These are phyloP conservation scores for Fraxinus sp. DNA, from an alignment of 305 asterid species.

Conservation along the genomic window DNA sequence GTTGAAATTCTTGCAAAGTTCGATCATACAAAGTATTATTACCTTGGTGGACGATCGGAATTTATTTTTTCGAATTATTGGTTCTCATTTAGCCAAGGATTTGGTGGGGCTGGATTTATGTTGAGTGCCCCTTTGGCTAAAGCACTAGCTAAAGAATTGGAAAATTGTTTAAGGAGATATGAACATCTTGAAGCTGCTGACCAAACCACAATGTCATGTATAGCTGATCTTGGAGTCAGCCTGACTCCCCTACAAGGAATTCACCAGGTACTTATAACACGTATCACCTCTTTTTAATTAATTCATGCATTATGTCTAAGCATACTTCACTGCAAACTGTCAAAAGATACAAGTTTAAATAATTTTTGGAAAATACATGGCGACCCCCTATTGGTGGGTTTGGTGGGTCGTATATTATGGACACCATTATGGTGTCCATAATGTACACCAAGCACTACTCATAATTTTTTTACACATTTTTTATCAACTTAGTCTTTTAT, in stretches of 20 bases:
- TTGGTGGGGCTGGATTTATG: constrained; percentile 73
- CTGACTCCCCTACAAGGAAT: constrained; percentile 71
- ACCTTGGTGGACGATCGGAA: constrained; percentile 69
- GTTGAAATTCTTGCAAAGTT: constrained; percentile 48
- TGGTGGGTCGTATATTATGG: too few relatives aligned
- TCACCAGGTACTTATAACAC: constrained; percentile 50
- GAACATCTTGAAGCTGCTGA: constrained; percentile 44
- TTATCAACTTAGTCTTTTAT: neutral
- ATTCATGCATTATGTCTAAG: neutral
- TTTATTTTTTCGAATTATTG: constrained; percentile 46
- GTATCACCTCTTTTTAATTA: neutral
- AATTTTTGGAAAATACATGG: too few relatives aligned
- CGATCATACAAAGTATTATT: constrained; percentile 56
- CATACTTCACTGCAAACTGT: neutral
- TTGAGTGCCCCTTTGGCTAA: constrained; percentile 57
- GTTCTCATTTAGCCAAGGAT: constrained; percentile 66
- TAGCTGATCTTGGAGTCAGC: constrained; percentile 67
- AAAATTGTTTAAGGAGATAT: constrained; percentile 54
- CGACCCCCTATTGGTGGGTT: too few relatives aligned
- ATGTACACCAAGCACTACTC: too few relatives aligned
- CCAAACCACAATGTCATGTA: constrained; percentile 54
- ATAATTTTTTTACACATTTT: neutral
- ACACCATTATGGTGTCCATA: too few relatives aligned
- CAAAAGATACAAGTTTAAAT: neutral
- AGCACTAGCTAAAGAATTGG: constrained; percentile 51